Base-by-base conservation (phyloP, 805 yeast species). In the Cyberlindnera maritima region DNA sequence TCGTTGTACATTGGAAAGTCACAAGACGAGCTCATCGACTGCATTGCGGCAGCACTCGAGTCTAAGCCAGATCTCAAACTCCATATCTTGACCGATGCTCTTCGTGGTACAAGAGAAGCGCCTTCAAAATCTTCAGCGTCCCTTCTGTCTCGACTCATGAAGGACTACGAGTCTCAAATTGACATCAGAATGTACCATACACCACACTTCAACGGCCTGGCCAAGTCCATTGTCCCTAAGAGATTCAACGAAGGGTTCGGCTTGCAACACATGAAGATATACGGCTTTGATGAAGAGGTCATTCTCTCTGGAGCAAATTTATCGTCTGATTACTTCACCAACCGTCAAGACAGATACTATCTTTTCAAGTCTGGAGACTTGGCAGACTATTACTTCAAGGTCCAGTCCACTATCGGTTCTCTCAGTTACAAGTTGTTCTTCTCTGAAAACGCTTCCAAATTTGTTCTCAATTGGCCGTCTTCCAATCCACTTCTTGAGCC, bases 191-290 rank as follows among this genome's bases (percentile, higher is more conserved):
- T 91, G 74, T 94, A 88, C 65, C 95, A 86, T 57, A 92, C 99
- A 0, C 99, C 99, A 0, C 83, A 84, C 52, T 74, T 88, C 55
- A 69, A 76, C 34, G 96, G 96, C 0, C 60, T 88, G 49, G 76
- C 79, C 47, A 81, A 83, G 59, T 55, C 67, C 9, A 39, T 86
- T 37, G 74, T 89, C 3, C 99, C 99, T 0, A 83, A 77, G 49
- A 75, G 99, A 52, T 73, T 92, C 53, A 90, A 91, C 65, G 99
- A 94, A 68, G 91, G 95, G 3, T 73, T 77, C 56, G 99, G 99
- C 0, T 74, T 94, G 43, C 99, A 94, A 65, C 99, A 94, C 62
- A 94, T 94, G 98, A 94, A 94, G 64, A 76, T 94, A 25, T 94
- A 94, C 64, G 99, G 99, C 2, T 82, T 91, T 59, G 99, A 94